Percentiles rank a stretch among this genome's conserved stretches.
phyloP scores from a whole-genome alignment of 305 asterid genomes.

The Fraxinus sp. region DNA sequence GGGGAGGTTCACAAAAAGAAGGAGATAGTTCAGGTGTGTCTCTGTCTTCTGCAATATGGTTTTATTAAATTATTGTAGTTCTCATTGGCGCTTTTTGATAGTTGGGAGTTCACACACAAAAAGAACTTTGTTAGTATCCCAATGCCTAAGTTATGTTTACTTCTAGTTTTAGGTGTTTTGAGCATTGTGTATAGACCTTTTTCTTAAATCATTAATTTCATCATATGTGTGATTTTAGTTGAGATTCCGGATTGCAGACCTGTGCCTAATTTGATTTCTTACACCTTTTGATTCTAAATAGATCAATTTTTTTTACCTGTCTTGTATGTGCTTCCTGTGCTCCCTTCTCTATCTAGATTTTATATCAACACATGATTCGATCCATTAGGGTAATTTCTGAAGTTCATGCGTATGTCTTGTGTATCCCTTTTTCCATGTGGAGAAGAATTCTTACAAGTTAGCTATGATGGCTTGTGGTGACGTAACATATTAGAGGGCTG shows the following conservation, averaged over 20 bases:
- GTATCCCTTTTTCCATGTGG: neutral
- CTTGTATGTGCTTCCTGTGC: neutral
- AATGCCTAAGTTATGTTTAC: neutral
- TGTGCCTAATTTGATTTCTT: neutral
- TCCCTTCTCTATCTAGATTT: neutral
- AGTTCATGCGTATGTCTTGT: neutral
- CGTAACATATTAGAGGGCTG: neutral
- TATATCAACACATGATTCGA: neutral
- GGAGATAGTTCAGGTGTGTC: slow-evolving; percentile 52
- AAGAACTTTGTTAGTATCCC: neutral
- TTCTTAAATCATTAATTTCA: neutral
- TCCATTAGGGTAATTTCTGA: neutral
- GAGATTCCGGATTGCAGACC: neutral
- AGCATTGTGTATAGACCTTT: slow-evolving; percentile 1
- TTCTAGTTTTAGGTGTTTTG: slow-evolving; percentile 1
- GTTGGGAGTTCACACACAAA: neutral
- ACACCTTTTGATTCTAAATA: neutral
- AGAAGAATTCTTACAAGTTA: neutral
- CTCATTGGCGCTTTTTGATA: neutral
- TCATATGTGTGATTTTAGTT: neutral
- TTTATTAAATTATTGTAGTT: slow-evolving; percentile 4
- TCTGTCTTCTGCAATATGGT: neutral
- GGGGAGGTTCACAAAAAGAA: slow-evolving; percentile 60
- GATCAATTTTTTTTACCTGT: neutral
- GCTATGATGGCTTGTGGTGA: neutral